These are phyloP conservation scores for Bipolaris sorokiniana DNA, from an alignment of 2,329 filamentous ascomycete species.

Conservation along the genomic window DNA sequence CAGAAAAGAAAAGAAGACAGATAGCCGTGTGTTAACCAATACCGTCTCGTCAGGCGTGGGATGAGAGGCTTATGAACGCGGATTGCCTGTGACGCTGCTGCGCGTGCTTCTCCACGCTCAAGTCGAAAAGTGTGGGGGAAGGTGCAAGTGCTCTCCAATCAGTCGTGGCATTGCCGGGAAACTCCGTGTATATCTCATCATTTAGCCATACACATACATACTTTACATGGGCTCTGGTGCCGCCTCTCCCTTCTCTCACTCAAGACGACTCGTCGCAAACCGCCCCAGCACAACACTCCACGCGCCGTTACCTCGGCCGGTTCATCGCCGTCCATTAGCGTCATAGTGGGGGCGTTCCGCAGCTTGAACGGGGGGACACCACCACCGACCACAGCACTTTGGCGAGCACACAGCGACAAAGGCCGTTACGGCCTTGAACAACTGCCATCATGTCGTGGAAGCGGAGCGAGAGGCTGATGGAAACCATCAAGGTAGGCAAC, in stretches of 20 bases:
- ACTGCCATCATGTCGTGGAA: slow-evolving; percentile 84
- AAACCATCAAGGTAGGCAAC: slow-evolving; percentile 74
- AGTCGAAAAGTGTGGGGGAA: slow-evolving; percentile 41
- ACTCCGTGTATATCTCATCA: slow-evolving; percentile 18
- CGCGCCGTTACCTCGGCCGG: slow-evolving; percentile 37
- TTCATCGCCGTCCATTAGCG: slow-evolving; percentile 33
- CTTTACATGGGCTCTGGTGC: slow-evolving; percentile 1
- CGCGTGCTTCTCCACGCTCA: slow-evolving; percentile 36
- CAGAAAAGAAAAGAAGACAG: slow-evolving; percentile 5
- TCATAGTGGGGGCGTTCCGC: slow-evolving; percentile 41
- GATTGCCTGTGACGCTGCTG: slow-evolving; percentile 18
- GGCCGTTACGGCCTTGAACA: slow-evolving; percentile 46
- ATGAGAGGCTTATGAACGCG: slow-evolving; percentile 1
- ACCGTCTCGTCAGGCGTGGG: slow-evolving; percentile 25
- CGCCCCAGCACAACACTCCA: slow-evolving; percentile 10
- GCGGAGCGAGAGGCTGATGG: slow-evolving; percentile 87
- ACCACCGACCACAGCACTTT: slow-evolving; percentile 31
- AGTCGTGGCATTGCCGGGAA: slow-evolving; percentile 23
- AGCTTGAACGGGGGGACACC: slow-evolving; percentile 19
- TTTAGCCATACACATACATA: slow-evolving; percentile 2
- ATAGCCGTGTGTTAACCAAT: slow-evolving; percentile 17
- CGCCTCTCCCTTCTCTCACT: neutral
- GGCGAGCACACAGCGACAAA: slow-evolving; percentile 38
- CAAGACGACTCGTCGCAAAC: slow-evolving; percentile 1
- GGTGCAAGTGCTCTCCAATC: slow-evolving; percentile 20